These are phyloP conservation scores for Colletotrichum sp. DNA, from an alignment of 2,329 filamentous ascomycete genomes.

Conservation along the genomic window DNA sequence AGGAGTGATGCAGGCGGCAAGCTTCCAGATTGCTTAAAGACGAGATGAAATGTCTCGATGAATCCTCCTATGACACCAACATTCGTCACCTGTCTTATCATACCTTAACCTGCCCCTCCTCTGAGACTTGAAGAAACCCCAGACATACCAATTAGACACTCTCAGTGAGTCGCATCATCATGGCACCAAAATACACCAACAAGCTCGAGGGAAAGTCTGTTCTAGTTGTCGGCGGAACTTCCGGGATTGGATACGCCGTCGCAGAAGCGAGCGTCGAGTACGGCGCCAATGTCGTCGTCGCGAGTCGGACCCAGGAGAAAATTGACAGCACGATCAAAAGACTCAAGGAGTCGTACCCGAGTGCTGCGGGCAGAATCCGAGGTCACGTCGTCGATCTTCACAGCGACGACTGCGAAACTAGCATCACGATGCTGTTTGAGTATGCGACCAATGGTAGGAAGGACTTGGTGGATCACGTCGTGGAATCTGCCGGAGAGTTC, in stretches of 20 bases:
- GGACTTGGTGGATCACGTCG: constrained; percentile 56
- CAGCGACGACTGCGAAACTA: constrained; percentile 32
- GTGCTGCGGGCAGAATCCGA: neutral
- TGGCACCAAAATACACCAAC: neutral
- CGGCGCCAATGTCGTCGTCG: constrained; percentile 62
- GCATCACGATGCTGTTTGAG: constrained; percentile 52
- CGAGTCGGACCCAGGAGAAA: constrained; percentile 62
- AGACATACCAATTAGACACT: neutral
- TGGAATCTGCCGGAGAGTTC: constrained; percentile 28
- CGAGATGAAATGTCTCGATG: neutral
- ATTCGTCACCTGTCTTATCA: neutral
- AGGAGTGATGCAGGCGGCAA: neutral
- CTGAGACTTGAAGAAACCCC: neutral
- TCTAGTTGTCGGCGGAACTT: constrained; percentile 68
- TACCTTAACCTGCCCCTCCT: neutral
- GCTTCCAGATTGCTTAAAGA: neutral
- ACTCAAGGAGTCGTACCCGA: neutral
- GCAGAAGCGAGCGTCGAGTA: constrained; percentile 62
- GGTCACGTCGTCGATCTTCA: neutral
- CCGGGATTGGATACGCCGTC: constrained; percentile 66
- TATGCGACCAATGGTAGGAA: constrained; percentile 49
- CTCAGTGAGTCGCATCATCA: neutral
- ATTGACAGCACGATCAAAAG: constrained; percentile 29
- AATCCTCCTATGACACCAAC: neutral
- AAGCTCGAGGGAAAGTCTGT: constrained; percentile 35